phyloP scores from a whole-genome alignment of 805 yeast species.

The Candida maesae region DNA sequence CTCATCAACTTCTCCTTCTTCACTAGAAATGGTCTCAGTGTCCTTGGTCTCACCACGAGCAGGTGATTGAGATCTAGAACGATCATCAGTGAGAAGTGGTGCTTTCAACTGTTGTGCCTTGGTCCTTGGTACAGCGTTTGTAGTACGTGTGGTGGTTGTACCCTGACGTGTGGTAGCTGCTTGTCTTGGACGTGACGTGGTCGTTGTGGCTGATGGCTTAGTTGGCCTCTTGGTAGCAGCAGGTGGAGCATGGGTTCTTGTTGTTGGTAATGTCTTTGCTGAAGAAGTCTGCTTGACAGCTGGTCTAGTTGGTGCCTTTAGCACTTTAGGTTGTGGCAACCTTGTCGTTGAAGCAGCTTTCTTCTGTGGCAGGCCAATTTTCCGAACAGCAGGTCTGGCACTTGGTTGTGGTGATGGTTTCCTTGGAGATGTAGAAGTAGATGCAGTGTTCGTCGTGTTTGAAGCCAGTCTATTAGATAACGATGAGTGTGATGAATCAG shows the following conservation, averaged over 20 bases:
- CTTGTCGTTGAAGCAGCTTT: conserved; percentile 13
- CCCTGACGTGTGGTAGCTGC: conserved; percentile 2
- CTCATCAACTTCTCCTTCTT: conserved; percentile 20
- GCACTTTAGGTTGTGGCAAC: conserved; percentile 7
- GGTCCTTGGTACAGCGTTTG: conserved; percentile 2
- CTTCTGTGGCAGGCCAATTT: conserved; percentile 7
- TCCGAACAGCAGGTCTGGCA: conserved; percentile 2
- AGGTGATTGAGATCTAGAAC: conserved; percentile 23
- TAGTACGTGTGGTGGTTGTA: background rate
- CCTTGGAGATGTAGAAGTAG: conserved; percentile 3
- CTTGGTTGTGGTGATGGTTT: conserved; percentile 8
- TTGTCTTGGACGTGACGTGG: conserved; percentile 3
- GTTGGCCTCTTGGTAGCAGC: conserved; percentile 7
- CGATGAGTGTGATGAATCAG: conserved; percentile 2
- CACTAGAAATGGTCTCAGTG: conserved; percentile 24
- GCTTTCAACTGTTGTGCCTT: conserved; percentile 6
- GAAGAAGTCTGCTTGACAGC: conserved; percentile 7
- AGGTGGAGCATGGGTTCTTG: too few species aligned
- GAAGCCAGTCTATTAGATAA: conserved; percentile 1
- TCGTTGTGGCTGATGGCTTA: conserved; percentile 4
- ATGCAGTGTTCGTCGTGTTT: background rate
- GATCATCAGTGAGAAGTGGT: conserved; percentile 2
- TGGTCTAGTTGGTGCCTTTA: conserved; percentile 6
- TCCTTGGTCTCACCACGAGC: conserved; percentile 18
- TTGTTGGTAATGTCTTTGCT: conserved; percentile 3